Evolutionary conservation across 768 basidiomycete genomes (phyloP), one percentile per base, ranked within the genome.

Genomic region (Calocera viscosa): DNA sequence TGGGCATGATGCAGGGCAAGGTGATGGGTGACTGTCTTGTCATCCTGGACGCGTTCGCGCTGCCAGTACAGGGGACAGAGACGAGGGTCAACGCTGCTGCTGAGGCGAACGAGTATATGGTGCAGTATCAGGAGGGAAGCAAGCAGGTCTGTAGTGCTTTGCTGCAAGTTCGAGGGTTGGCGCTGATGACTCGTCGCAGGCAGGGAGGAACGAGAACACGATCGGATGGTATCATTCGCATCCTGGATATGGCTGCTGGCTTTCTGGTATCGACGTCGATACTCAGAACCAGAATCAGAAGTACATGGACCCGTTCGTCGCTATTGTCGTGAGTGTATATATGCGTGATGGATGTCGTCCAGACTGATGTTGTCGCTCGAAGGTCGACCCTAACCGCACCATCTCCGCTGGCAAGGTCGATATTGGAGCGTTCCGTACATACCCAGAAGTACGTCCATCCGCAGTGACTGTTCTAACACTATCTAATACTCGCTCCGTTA

Each of bases 181-280:
- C 30, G 39, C 14, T 65, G 32, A 64, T 5, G 1, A 49, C 1
- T 22, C 30, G 17, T 64, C 66, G 16, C 49, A 76, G 75, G 72
- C 74, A 35, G 75, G 73, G 12, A 69, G 75, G 32, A 69, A 49
- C 7, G 65, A 95, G 75, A 86, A 94, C 74, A 87, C 86, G 7
- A 90, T 94, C 70, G 93, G 93, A n/a, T 95, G 93, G 93, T 96
- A 96, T 75, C 93, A 96, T 76, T 95, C 93, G 17, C 96, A 99
- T 79, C 96, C 96, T 3, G 96, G 96, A 16, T 99, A 98, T 74
- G 96, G 96, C 19, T 99, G 96, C 76, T 99, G 96, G 96, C 79
- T 99, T 10, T 97, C 94, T 14, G 96, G 96, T 28, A 98, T 99
- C 77, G 96, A 99, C 73, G 96, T 98, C 67, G 91, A 89, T 74